A percentile compares a stretch with the other conserved stretches of the same genome.
These are phyloP conservation scores for Raphanus raphanistrum DNA, from an alignment of 345 rosid species.

Conservation along the genomic window DNA sequence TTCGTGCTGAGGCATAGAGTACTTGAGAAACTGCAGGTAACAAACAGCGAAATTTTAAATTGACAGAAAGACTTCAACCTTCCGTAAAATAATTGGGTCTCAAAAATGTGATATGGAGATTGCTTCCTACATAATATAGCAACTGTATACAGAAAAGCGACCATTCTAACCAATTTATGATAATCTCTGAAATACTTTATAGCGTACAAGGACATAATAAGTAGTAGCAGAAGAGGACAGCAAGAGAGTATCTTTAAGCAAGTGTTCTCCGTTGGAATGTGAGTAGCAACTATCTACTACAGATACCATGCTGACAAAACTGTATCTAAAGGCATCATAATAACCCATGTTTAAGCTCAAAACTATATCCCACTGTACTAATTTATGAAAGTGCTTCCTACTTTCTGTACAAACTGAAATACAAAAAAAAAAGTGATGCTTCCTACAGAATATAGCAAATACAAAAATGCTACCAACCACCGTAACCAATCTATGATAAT, in stretches of 20 bases:
- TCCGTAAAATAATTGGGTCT: not conserved
- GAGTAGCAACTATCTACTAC: not conserved
- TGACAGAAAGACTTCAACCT: not conserved
- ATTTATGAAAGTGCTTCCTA: not conserved
- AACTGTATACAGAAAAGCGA: not conserved
- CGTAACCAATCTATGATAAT: not conserved
- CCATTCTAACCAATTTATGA: conserved; percentile 2
- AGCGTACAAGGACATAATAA: not conserved
- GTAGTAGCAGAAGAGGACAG: not conserved
- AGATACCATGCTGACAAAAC: not conserved
- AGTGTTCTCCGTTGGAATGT: not conserved
- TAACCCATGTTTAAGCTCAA: too few species aligned
- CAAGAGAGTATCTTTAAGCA: not conserved
- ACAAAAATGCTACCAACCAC: too few species aligned
- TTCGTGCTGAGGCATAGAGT: conserved; percentile 56
- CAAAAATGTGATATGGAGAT: not conserved
- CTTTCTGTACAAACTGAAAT: not conserved
- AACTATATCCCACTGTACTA: not conserved
- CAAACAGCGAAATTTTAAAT: not conserved
- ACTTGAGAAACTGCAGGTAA: conserved; percentile 56
- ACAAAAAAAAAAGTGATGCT: not conserved
- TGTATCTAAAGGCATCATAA: not conserved
- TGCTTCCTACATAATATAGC: not conserved
- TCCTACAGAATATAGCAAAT: too few species aligned
- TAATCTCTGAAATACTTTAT: not conserved